phyloP scores from a whole-genome alignment of 2,329 filamentous ascomycete species.

The Diaporthe vexans region DNA sequence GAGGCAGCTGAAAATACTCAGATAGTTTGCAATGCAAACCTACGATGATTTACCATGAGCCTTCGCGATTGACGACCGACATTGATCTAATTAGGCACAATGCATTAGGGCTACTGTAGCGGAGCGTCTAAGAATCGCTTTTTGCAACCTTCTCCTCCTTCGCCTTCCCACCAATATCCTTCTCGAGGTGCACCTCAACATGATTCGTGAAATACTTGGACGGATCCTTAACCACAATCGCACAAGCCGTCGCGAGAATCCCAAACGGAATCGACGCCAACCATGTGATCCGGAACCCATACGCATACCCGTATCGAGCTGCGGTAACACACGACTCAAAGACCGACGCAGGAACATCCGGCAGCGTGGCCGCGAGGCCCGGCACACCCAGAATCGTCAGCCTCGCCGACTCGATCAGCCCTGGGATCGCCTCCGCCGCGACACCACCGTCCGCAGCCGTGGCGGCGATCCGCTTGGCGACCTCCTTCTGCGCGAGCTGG shows the following conservation, averaged over 20 bases:
- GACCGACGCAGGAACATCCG: not conserved
- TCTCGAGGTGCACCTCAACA: not conserved
- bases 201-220: not conserved
- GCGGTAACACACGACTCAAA: not conserved
- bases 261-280: not conserved
- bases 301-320: not conserved
- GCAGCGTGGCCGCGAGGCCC: not conserved
- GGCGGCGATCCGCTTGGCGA: not conserved
- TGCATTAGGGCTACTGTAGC: too few species aligned
- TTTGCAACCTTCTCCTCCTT: not conserved
- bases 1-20: too few species aligned
- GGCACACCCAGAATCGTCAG: not conserved
- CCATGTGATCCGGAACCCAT: not conserved
- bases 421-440: not conserved
- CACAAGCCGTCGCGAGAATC: not conserved
- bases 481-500: not conserved
- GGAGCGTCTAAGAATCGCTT: not conserved
- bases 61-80: too few species aligned
- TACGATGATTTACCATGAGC: too few species aligned
- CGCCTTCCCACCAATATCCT: not conserved
- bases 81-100: too few species aligned
- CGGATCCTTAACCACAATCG: not conserved
- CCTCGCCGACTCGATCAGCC: not conserved
- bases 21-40: too few species aligned
- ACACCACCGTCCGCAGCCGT: not conserved